Evolutionary conservation across 345 rosid genomes (phyloP), one percentile per base, ranked within the genome.

Genomic region (Populus euphratica): DNA sequence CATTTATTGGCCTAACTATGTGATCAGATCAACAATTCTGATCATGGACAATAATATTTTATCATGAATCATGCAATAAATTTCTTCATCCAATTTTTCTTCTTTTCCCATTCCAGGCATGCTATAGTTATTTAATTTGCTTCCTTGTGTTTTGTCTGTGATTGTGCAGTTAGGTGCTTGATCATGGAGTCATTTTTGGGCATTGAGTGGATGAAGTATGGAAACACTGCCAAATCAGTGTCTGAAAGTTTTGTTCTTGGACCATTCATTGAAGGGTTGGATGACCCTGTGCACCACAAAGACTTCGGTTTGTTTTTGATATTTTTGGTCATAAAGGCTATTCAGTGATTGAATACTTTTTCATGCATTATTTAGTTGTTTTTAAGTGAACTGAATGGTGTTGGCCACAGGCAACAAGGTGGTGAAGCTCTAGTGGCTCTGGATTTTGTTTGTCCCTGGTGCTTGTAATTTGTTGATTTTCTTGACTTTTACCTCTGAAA

Each of bases 111-210:
- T 47, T 47, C 50, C 5, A 13, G 50, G 38, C 35, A 44, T 77
- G 13, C 70, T 14, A n/a, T 74, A 18, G n/a, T 27, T 66, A 14
- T 66, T 66, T 14, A 5, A 33, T 67, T 16, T 67, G 50, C 50
- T 14, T 66, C 35, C 39, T 66, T 66, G 35, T 1, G 74, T 50
- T 83, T 83, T 82, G 27, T 69, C 70, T 76, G 14, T 62, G 68
- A 47, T 47, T 11, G 61, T 87, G 88, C 93, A 95, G 99, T 95
- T 78, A 90, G 99, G 88, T 90, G 98, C 93, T 87, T 92, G 85
- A 86, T 93, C 82, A 84, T 95, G 97, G 91, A 93, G 79, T 95
- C 97, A 13, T 95, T 95, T 89, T 72, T 91, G 85, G 89, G 88
- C 61, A 87, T 95, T 8, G 87, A 91, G 52, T 95, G 98, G 98